Evolutionary conservation across 2,329 filamentous ascomycete species (phyloP), one percentile per base, ranked within the genome.

Genomic region (Trichoderma sp.): DNA sequence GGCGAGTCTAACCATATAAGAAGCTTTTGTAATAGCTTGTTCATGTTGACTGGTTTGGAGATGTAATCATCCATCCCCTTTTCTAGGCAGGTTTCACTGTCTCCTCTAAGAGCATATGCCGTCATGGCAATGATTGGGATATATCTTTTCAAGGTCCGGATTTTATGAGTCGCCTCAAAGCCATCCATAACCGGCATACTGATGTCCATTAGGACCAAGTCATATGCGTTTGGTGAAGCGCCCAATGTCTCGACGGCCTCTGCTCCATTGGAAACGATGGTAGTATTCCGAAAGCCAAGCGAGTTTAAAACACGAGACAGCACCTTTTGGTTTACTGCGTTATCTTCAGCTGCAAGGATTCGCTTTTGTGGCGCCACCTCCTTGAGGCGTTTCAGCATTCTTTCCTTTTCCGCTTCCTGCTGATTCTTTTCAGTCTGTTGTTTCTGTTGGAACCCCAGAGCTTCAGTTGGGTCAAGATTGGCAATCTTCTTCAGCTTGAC

Each of bases 1-100:
- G 60, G 14, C 27, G 71, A 65, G 21, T 75, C 75, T n/a, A 78
- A 62, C 76, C 77, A 78, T 8, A 11, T 68, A 8, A 86, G 63
- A 80, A 85, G 69, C 59, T 77, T 78, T 38, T 76, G 75, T 71
- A 78, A 60, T 2, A 79, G 64, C 27, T 76, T 21, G n/a, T 75
- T 75, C 24, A 74, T 85, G 77, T 88, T 86, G 12, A 90, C 85
- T 0, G 89, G 89, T 77, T 90, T 91, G 2, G 88, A 83, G 14
- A 91, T 83, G 76, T 90, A 90, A 59, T 87, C 89, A 59, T 88
- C 86, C 88, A 91, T 89, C 0, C 89, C 89, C 67, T 86, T 86
- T 5, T 86, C 85, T 33, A 89, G 82, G 76, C 89, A 91, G 11
- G 82, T 84, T 63, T 90, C 89, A 4, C 84, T 85, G 75, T 91